These are phyloP conservation scores for Ascochyta clinopodiicola DNA, from an alignment of 2,329 filamentous ascomycete genomes.

Conservation along the genomic window DNA sequence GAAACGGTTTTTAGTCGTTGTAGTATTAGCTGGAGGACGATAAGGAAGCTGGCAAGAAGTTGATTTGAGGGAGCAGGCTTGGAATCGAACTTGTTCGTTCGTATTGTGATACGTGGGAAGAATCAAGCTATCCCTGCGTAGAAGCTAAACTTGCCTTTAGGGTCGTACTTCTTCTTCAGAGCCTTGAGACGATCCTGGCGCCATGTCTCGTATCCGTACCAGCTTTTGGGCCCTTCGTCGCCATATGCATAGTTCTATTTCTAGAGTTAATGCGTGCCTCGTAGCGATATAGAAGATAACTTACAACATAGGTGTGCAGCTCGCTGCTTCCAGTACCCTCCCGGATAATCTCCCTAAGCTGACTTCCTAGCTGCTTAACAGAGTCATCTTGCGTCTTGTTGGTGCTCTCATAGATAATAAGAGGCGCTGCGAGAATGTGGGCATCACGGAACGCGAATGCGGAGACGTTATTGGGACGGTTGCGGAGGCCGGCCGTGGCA, in stretches of 20 bases:
- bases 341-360: conserved; percentile 27
- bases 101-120: conserved; percentile 30
- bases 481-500: conserved; percentile 54
- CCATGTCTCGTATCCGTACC: conserved; percentile 46
- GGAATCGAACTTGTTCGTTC: too few relatives aligned
- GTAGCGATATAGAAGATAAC: too few relatives aligned
- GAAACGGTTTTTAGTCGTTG: too few relatives aligned
- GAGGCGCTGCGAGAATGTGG: conserved; percentile 25
- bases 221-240: conserved; percentile 32
- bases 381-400: conserved; percentile 13
- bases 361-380: conserved; percentile 23
- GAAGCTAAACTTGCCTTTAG: conserved; percentile 37
- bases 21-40: too few relatives aligned
- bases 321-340: conserved; percentile 27
- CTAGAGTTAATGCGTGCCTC: too few relatives aligned
- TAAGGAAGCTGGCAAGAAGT: too few relatives aligned
- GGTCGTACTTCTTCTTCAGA: conserved; percentile 46
- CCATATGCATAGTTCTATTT: conserved; percentile 42
- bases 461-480: conserved; percentile 43
- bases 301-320: conserved; percentile 37
- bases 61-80: too few relatives aligned
- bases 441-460: conserved; percentile 58
- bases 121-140: conserved; percentile 33
- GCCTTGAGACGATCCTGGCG: conserved; percentile 36
- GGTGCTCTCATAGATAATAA: conserved; percentile 27